Base-by-base conservation (phyloP, 352 stramenopile species). In the Globisporangium lucens region DNA sequence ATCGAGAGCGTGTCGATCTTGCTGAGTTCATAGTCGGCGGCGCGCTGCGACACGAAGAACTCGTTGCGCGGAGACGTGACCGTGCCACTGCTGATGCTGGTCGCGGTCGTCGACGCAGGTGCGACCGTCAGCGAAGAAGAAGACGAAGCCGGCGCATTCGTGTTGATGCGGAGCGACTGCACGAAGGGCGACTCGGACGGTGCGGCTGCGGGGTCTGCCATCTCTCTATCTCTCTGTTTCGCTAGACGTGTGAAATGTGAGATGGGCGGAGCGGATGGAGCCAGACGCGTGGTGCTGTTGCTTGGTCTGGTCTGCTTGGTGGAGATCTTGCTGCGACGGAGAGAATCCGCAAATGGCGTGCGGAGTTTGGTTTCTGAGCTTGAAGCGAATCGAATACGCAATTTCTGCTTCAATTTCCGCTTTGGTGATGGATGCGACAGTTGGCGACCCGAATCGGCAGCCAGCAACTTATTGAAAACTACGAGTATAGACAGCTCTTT, bases 21-120 rank as follows among this genome's bases (percentile, higher is more conserved):
- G 60, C 78, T 90, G 36, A 85, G 63, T 51, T 93, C 84, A 56
- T 84, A 89, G 75, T 93, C 84, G 55, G 83, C 72, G 30, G 79
- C 75, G 61, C 84, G 80, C 66, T 93, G 84, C 24, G 84, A 93
- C 20, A 93, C 84, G 55, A 87, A 88, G 65, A 93, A 93, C 27
- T 93, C 84, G 56, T 90, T 90, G 38, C 81, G 77, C 27, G 84
- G 84, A 8, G 84, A 93, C 62, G 82, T 58, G 5, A 76, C 69
- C 0, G 38, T 24, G 49, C 27, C 12, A n/a, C 15, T 59, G 47
- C 56, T 65, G 52, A 10, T 61, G 63, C 63, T 60, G 15, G 47
- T 55, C 53, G 67, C 3, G 2, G 49, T 35, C 30, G 30, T 9
- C 5, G 43, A 17, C 5, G 56, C 35, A 8, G 56, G 17, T 0